Evolutionary conservation across 2,329 filamentous ascomycete genomes (phyloP).

Genomic region (Talaromyces sp.): DNA sequence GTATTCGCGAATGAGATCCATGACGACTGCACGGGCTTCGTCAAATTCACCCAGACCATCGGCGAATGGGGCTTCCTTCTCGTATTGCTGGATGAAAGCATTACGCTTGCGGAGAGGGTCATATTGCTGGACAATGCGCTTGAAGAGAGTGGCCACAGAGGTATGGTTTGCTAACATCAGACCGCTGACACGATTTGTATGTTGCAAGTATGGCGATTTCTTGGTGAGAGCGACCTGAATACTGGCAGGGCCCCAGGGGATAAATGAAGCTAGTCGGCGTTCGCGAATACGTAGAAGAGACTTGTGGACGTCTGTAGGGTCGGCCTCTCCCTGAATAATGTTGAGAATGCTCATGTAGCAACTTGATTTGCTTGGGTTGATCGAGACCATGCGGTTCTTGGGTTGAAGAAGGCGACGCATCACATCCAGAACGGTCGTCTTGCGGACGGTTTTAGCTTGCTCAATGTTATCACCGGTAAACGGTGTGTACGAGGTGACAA

Average conservation of each 20-base stretch:
- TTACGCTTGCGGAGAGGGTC: constrained; percentile 94
- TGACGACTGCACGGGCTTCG: constrained; percentile 87
- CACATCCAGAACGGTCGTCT: constrained; percentile 96
- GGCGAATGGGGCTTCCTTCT: constrained; percentile 89
- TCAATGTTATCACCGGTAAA: constrained; percentile 97
- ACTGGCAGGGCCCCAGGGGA: constrained; percentile 96
- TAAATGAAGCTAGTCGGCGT: constrained; percentile 90
- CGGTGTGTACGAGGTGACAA: constrained; percentile 97
- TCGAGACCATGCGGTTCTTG: constrained; percentile 99
- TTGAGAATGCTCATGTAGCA: constrained; percentile 99
- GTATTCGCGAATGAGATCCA: constrained; percentile 90
- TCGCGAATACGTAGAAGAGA: constrained; percentile 94
- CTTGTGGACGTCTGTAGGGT: constrained; percentile 97
- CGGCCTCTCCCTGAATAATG: constrained; percentile 97
- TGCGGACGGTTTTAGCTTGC: constrained; percentile 94
- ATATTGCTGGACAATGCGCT: constrained; percentile 88
- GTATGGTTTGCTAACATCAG: constrained; percentile 99
- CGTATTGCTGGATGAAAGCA: constrained; percentile 94
- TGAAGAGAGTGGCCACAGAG: constrained; percentile 94
- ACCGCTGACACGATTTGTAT: constrained; percentile 90
- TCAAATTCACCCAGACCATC: constrained; percentile 95
- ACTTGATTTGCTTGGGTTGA: constrained; percentile 91
- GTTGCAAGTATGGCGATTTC: constrained; percentile 92
- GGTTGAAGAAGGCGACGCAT: constrained; percentile 95
- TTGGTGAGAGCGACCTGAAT: constrained; percentile 97